These are phyloP conservation scores for Cercospora canescens DNA, from an alignment of 2,329 filamentous ascomycete species.

Conservation along the genomic window DNA sequence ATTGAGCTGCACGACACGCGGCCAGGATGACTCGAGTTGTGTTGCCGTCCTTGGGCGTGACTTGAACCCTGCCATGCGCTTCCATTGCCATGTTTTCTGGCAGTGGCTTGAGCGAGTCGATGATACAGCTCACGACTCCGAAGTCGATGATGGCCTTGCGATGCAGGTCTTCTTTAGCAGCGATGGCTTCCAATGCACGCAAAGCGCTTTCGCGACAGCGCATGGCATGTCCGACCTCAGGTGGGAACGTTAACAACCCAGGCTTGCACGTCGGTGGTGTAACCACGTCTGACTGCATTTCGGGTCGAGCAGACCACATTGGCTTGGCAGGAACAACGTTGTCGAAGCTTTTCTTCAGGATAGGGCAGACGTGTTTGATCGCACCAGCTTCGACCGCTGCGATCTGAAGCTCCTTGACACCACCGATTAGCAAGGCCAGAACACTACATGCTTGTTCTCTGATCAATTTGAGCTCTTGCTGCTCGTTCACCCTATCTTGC, in stretches of 20 bases:
- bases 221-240: conserved; percentile 67
- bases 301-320: conserved; percentile 55
- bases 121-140: conserved; percentile 77
- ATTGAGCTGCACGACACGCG: conserved; percentile 78
- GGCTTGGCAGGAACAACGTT: conserved; percentile 51
- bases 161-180: conserved; percentile 79
- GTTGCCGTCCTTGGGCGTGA: conserved; percentile 66
- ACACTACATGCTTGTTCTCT: conserved; percentile 73
- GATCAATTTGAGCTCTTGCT: conserved; percentile 50
- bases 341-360: conserved; percentile 68
- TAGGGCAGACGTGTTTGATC: conserved; percentile 61
- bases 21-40: conserved; percentile 76
- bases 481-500: conserved; percentile 18
- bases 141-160: conserved; percentile 79
- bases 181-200: conserved; percentile 77
- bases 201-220: conserved; percentile 74
- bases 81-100: conserved; percentile 33
- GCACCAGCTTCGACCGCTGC: conserved; percentile 72
- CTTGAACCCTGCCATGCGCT: conserved; percentile 34
- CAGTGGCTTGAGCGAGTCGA: conserved; percentile 74
- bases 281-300: conserved; percentile 25
- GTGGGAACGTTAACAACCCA: conserved; percentile 62
- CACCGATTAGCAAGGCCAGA: conserved; percentile 74
- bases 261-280: conserved; percentile 45
- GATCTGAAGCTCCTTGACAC: conserved; percentile 77